These are phyloP conservation scores for Rhizopus sp. DNA, from an alignment of 371 early-diverging fungal species.

Conservation along the genomic window DNA sequence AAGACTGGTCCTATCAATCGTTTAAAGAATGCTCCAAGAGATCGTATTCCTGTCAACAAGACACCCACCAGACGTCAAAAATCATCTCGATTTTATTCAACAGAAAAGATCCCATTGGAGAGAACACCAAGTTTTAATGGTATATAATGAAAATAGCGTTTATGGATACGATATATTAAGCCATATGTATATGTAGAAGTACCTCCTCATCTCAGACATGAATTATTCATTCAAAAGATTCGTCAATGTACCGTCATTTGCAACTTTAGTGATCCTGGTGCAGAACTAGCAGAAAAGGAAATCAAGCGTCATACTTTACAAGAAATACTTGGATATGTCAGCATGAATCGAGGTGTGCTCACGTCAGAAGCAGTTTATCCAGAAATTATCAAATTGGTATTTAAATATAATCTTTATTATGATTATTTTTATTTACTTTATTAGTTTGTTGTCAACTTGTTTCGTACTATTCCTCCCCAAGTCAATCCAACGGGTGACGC, in stretches of 20 bases:
- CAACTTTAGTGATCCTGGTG: conserved; percentile 89
- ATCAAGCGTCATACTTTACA: conserved; percentile 89
- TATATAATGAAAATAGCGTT: conserved; percentile 26
- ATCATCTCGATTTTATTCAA: conserved; percentile 86
- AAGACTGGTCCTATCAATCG: conserved; percentile 78
- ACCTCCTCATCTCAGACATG: conserved; percentile 68
- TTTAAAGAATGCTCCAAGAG: conserved; percentile 81
- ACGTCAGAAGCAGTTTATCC: conserved; percentile 88
- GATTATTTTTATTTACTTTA: neutral
- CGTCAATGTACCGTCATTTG: conserved; percentile 90
- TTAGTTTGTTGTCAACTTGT: conserved; percentile 89
- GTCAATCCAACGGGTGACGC: conserved; percentile 94
- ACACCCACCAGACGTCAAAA: conserved; percentile 83
- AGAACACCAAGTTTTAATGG: conserved; percentile 78
- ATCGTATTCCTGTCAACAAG: conserved; percentile 79
- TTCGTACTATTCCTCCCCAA: conserved; percentile 95
- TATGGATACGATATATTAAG: neutral
- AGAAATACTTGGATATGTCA: conserved; percentile 92
- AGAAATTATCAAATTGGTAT: conserved; percentile 90
- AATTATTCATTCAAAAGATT: conserved; percentile 87
- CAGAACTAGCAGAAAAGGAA: conserved; percentile 91
- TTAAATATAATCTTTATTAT: conserved; percentile 3
- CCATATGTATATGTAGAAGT: conserved; percentile 66
- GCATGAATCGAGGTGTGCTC: conserved; percentile 81
- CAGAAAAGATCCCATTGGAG: conserved; percentile 81